Base-by-base conservation (phyloP, 768 basidiomycete species). In the Exsudoporus frostii region DNA sequence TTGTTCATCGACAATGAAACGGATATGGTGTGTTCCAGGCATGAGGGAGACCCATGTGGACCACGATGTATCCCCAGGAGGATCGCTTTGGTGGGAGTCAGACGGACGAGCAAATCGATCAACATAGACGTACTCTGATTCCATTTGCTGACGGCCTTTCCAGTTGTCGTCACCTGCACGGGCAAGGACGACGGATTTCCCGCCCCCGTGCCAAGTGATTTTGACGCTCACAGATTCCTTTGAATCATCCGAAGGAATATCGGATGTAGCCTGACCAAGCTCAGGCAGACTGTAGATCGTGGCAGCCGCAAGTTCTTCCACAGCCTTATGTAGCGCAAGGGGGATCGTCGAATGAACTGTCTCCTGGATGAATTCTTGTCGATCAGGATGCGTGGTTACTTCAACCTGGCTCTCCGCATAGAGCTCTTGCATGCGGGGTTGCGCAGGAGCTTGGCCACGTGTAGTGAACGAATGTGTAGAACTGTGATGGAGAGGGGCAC, bases 21-120 rank as follows among this genome's bases (percentile, higher is more conserved):
- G 91, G 66, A 98, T 79, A 58, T 94, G 90, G 65, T 98, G 93
- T 0, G 93, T 93, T 15, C 96, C 96, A 0, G 93, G 92, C 10
- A 84, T 82, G 1, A 98, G 81, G 5, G 75, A 63, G 25, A 85
- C 72, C 60, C 66, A 67, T 5, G 73, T 63, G 34, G 65, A 69
- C 65, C 72, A 78, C 6, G 67, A 67, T 54, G 65, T 62, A 41
- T 73, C 72, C 4, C 65, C 67, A 45, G 69, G 65, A 4, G 73
- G 62, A 38, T 69, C 55, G 38, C 68, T 70, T 42, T n/a, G 15
- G 24, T 48, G 29, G 38, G 27, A 30, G 44, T 72, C 54, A 70
- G 60, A 43, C n/a, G 10, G 45, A 45, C 15, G 27, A 46, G 46
- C 7, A 50, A 22, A 42, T 50, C 41, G 30, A 58, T 51, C 43